A percentile compares a stretch with the other conserved stretches of the same genome.
phyloP scores from a whole-genome alignment of 345 rosid genomes.

The Schrenkiella parvula region DNA sequence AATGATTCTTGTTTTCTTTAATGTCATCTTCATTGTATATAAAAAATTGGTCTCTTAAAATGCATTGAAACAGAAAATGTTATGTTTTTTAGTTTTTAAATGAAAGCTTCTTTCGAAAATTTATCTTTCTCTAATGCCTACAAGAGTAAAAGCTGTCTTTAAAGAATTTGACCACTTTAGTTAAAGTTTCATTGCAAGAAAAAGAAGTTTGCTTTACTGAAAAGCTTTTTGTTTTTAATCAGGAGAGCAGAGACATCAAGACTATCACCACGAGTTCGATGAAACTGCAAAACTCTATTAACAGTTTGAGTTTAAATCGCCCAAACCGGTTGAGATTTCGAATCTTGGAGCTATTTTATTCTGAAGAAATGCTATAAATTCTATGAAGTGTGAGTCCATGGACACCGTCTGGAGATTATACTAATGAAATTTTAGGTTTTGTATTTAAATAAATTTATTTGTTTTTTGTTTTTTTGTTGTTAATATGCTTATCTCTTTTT shows the following conservation, averaged over 20 bases:
- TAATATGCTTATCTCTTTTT: background rate
- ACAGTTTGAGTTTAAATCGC: background rate
- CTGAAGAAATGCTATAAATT: background rate
- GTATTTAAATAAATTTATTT: background rate
- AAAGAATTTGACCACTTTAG: slow-evolving; percentile 43
- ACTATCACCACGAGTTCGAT: slow-evolving; percentile 55
- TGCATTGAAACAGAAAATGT: slow-evolving; percentile 38
- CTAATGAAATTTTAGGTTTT: background rate
- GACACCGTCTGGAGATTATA: background rate
- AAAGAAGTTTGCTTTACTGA: background rate
- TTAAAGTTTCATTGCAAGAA: background rate
- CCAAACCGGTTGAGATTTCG: background rate
- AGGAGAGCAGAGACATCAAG: slow-evolving; percentile 55
- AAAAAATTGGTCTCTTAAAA: slow-evolving; percentile 17
- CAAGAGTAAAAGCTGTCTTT: slow-evolving; percentile 34
- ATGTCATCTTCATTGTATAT: background rate
- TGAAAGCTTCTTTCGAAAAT: slow-evolving; percentile 47
- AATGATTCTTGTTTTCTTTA: background rate
- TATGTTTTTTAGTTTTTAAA: slow-evolving; percentile 31
- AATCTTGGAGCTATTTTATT: background rate
- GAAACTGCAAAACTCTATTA: background rate
- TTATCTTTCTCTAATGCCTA: slow-evolving; percentile 57
- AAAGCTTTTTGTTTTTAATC: slow-evolving; percentile 9
- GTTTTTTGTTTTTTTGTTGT: background rate
- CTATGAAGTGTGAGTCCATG: background rate